These are phyloP conservation scores for Nidula microcarpa DNA, from an alignment of 768 basidiomycete species.

Conservation along the genomic window DNA sequence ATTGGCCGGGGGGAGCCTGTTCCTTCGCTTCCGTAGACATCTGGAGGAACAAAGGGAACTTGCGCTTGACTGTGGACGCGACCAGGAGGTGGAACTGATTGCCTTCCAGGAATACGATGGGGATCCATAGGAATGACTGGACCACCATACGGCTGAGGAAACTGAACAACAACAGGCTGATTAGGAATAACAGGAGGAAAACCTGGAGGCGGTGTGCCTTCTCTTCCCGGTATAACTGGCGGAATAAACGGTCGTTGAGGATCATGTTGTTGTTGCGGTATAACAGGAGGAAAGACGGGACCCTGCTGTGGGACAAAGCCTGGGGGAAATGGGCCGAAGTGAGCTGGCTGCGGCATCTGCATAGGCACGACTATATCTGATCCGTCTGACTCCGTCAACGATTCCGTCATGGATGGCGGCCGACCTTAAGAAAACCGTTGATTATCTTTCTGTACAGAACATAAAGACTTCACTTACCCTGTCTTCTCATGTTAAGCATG, in stretches of 20 bases:
- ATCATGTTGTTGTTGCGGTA: background rate
- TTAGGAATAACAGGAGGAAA: slow-evolving; percentile 10
- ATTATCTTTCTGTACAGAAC: no score
- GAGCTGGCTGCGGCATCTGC: background rate
- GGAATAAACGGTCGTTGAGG: slow-evolving; percentile 23
- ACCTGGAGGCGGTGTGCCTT: slow-evolving; percentile 10
- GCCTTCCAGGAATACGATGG: slow-evolving; percentile 1
- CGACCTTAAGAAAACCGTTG: no score
- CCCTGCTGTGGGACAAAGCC: background rate
- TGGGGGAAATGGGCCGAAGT: background rate
- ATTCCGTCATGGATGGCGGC: background rate
- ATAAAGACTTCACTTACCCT: slow-evolving; percentile 17
- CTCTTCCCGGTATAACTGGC: slow-evolving; percentile 23
- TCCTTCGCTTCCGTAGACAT: background rate
- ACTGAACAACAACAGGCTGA: background rate
- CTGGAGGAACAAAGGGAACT: slow-evolving; percentile 19
- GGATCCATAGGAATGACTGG: slow-evolving; percentile 12
- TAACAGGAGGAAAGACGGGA: background rate
- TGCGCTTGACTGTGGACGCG: background rate
- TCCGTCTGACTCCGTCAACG: background rate
- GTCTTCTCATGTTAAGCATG: slow-evolving; percentile 29
- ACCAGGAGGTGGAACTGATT: background rate
- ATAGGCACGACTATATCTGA: background rate
- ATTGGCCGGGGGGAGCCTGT: slow-evolving; percentile 4
- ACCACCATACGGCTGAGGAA: background rate